Conservation (phyloP, 805 yeast genomes). For the Scheffersomyces coipomensis region DNA sequence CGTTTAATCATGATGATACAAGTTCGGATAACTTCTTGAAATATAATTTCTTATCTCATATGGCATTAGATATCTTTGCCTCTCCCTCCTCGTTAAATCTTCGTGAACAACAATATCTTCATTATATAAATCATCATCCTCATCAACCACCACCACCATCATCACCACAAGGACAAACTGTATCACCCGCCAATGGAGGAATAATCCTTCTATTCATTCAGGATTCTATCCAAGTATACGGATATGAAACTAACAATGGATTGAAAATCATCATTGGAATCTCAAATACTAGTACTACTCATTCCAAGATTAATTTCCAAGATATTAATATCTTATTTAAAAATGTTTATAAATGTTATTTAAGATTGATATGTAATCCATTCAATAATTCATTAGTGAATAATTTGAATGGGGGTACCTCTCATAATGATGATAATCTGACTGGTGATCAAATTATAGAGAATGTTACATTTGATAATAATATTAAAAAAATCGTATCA, state of each 20-base stretch:
- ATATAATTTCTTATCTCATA: constrained; percentile 71
- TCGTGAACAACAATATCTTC: constrained; percentile 33
- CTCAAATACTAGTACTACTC: constrained; percentile 1
- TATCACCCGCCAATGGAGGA: constrained; percentile 9
- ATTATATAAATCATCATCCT: constrained; percentile 9
- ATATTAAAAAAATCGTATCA: constrained; percentile 23
- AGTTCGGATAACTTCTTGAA: constrained; percentile 50
- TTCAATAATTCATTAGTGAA: constrained; percentile 34
- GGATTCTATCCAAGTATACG: constrained; percentile 66
- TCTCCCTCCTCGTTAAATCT: constrained; percentile 45
- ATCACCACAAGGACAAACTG: neutral
- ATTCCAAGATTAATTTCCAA: neutral
- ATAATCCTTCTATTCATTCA: constrained; percentile 58
- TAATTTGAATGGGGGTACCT: constrained; percentile 1
- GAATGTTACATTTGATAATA: constrained; percentile 27
- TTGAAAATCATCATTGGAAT: constrained; percentile 62
- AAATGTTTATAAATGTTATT: constrained; percentile 52
- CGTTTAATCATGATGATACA: constrained; percentile 34
- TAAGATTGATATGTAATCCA: constrained; percentile 61
- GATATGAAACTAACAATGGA: constrained; percentile 67
- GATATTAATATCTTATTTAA: constrained; percentile 15
- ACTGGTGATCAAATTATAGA: constrained; percentile 25
- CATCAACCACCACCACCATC: neutral
- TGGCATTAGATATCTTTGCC: constrained; percentile 69
- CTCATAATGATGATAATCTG: constrained; percentile 4